phyloP scores from a whole-genome alignment of 129 eudicot genomes.

The Escallonia herrerae region DNA sequence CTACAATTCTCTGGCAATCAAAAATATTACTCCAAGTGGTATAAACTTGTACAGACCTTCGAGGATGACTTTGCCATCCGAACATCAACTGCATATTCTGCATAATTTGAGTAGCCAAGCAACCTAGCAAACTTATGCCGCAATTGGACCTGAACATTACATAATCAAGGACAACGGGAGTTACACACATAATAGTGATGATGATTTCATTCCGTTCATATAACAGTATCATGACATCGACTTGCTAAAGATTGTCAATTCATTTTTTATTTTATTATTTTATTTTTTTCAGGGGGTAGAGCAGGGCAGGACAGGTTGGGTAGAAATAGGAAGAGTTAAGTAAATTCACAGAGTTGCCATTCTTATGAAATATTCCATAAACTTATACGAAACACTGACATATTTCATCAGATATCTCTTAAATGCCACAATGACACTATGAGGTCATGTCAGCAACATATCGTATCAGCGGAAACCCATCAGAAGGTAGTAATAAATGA shows the following conservation, averaged over 20 bases:
- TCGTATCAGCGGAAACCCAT: background rate
- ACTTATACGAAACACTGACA: too few species aligned
- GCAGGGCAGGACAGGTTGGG: too few species aligned
- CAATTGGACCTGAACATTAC: conserved; percentile 49
- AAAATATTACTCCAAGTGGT: background rate
- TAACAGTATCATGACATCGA: too few species aligned
- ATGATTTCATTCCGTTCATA: too few species aligned
- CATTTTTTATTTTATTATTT: too few species aligned
- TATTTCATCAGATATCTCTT: background rate
- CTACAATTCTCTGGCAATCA: background rate
- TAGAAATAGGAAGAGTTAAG: too few species aligned
- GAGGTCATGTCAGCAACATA: background rate
- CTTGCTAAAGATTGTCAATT: too few species aligned
- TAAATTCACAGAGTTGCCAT: too few species aligned
- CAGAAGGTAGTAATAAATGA: background rate
- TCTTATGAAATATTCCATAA: too few species aligned
- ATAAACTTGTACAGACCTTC: conserved; percentile 50
- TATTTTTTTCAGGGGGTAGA: too few species aligned
- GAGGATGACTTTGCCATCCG: conserved; percentile 89
- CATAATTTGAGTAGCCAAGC: conserved; percentile 84
- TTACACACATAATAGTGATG: too few species aligned
- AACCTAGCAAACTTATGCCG: conserved; percentile 88
- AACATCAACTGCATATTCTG: conserved; percentile 59
- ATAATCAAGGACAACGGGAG: conserved; percentile 4
- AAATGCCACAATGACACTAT: background rate